Evolutionary conservation across 768 basidiomycete species (phyloP).

Genomic region (Asterophora lycoperdoides): DNA sequence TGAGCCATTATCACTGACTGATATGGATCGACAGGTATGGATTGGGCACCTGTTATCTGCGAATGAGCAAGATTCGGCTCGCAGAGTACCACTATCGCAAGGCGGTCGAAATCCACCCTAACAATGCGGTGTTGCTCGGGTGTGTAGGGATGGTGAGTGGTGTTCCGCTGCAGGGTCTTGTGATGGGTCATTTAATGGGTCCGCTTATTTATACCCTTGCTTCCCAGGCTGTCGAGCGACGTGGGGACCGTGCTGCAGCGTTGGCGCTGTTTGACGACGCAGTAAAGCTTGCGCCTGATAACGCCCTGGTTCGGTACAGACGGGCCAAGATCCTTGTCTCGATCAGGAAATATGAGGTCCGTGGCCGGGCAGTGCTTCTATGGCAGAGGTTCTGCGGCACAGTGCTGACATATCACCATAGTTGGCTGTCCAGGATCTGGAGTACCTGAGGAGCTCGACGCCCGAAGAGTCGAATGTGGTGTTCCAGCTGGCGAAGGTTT

Average conservation of each 20-base stretch:
- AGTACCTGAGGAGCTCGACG: conserved; percentile 72
- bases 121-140: conserved; percentile 92
- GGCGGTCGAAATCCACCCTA: conserved; percentile 88
- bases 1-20: conserved; percentile 17
- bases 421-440: conserved; percentile 79
- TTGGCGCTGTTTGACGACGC: conserved; percentile 80
- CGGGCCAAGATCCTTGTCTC: conserved; percentile 88
- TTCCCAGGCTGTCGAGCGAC: conserved; percentile 81
- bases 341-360: conserved; percentile 78
- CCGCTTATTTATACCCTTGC: conserved; percentile 21
- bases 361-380: conserved; percentile 21
- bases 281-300: conserved; percentile 73
- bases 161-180: conserved; percentile 15
- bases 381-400: neutral
- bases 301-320: conserved; percentile 91
- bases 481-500: conserved; percentile 92
- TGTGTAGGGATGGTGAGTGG: conserved; percentile 92
- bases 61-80: conserved; percentile 87
- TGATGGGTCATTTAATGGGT: conserved; percentile 19
- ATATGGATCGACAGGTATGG: conserved; percentile 75
- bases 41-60: conserved; percentile 93
- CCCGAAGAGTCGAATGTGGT: conserved; percentile 97
- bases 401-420: conserved; percentile 30
- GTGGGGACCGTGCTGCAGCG: conserved; percentile 72
- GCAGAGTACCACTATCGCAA: conserved; percentile 97